Base-by-base conservation (phyloP, 768 basidiomycete genomes). In the Russula sp. region DNA sequence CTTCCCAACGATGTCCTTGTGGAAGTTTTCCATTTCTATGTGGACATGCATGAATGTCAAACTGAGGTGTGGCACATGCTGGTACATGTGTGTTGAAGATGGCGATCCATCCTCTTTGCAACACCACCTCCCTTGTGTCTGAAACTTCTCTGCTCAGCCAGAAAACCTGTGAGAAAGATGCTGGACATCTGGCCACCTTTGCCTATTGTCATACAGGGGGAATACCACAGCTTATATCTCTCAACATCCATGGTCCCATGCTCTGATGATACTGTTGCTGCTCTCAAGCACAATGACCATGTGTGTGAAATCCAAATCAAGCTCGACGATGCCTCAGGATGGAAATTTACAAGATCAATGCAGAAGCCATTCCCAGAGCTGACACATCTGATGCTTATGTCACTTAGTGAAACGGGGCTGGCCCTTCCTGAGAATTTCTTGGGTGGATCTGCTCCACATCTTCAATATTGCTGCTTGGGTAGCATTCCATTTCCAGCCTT, bases 151-250 rank as follows among this genome's bases (percentile, higher is more conserved):
- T 43, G 16, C 3, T 8, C 6, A 9, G 4, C 2, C 0, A 5
- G 0, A 1, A n/a, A 1, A n/a, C 42, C n/a, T 43, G 1, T 43
- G 1, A 43, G n/a, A n/a, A 1, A 14, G 0, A 6, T 6, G 41
- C 18, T n/a, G 42, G 42, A 42, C 14, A 42, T 42, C 42, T 42
- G 42, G 42, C 42, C 42, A 42, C 6, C 42, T 18, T 42, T 42
- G 6, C 42, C 42, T 8, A n/a, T 42, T n/a, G 16, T n/a, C n/a
- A n/a, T n/a, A 29, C n/a, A n/a, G n/a, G n/a, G n/a, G n/a, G n/a
- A n/a, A n/a, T n/a, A n/a, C n/a, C n/a, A n/a, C n/a, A n/a, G n/a
- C n/a, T n/a, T n/a, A n/a, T n/a, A n/a, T n/a, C n/a, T n/a, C n/a
- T n/a, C n/a, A n/a, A n/a, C n/a, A n/a, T n/a, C n/a, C n/a, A n/a